Evolutionary conservation across 768 basidiomycete genomes (phyloP).

Genomic region (Fomitopsis pulvina): DNA sequence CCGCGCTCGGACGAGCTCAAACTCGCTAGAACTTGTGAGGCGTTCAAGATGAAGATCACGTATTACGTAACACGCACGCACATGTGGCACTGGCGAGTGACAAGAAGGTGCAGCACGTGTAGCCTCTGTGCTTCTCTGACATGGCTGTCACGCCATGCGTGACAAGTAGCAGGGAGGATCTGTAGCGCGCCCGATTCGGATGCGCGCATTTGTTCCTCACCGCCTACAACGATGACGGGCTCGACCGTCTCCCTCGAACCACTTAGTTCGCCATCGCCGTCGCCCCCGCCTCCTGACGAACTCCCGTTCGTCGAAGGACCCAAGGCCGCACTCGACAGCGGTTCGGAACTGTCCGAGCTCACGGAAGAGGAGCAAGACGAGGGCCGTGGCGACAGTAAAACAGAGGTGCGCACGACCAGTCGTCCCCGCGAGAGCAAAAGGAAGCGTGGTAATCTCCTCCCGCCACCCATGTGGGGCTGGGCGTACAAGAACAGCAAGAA

Average conservation of each 20-base stretch:
- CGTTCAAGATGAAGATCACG: too few species aligned
- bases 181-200: background rate
- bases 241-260: constrained; percentile 60
- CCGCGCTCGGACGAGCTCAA: too few species aligned
- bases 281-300: constrained; percentile 35
- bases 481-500: constrained; percentile 42
- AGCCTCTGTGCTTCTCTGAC: too few species aligned
- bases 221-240: constrained; percentile 35
- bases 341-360: constrained; percentile 78
- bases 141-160: too few species aligned
- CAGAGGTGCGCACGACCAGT: constrained; percentile 19
- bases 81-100: too few species aligned
- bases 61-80: too few species aligned
- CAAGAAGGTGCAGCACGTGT: too few species aligned
- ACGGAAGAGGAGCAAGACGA: constrained; percentile 75
- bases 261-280: constrained; percentile 62
- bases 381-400: constrained; percentile 20
- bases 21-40: too few species aligned
- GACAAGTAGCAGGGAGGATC: too few species aligned
- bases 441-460: constrained; percentile 47
- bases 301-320: constrained; percentile 15
- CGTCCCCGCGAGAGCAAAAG: constrained; percentile 35
- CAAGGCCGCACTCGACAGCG: constrained; percentile 46
- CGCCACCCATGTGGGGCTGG: constrained; percentile 86
- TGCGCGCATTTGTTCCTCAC: constrained; percentile 13